Evolutionary conservation across 352 stramenopile species (phyloP), one percentile per base, ranked within the genome.

Genomic region (Phytophthora pistaciae): DNA sequence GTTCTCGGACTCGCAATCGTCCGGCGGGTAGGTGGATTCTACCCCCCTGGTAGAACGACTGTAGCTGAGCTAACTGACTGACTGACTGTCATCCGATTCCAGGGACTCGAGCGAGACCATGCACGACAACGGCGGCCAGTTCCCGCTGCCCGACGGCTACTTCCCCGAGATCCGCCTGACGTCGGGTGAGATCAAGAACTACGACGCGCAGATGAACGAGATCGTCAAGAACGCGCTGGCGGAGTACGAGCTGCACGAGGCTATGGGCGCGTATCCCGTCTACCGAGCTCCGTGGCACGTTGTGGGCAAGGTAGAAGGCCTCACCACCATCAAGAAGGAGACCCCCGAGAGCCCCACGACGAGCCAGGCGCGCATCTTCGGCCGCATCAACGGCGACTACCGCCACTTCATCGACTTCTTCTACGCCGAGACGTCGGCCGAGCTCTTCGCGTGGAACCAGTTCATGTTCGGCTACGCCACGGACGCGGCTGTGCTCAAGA

Each of bases 391-490:
- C 38, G 79, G 83, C 68, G 74, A 92, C 64, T 93, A 87, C 68
- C 76, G 76, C 31, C 66, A 92, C 53, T 79, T 91, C 31, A 87
- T 94, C 67, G 83, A 92, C 64, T 91, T 93, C 50, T 89, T 85
- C 61, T 92, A 94, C 65, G 79, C 85, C 38, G 85, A 92, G 60
- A 90, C 66, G 11, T 77, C 77, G 52, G 69, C 79, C n/a, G 74
- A 94, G 53, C 72, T 93, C 36, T 91, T 90, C 63, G 84, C 89
- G 18, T 91, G 79, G 81, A 84, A 92, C 64, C 84, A 91, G 65
- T 83, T 92, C 66, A 86, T 94, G 79, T 86, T 87, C 42, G 80
- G 88, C 27, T 79, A 87, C 62, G 79, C 77, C 3, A 66, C 84
- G 13, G 89, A 96, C 61, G 87, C 86, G 0, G 81, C 81, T 16